phyloP scores from a whole-genome alignment of 306 rosid species.

The Abrus precatorius region DNA sequence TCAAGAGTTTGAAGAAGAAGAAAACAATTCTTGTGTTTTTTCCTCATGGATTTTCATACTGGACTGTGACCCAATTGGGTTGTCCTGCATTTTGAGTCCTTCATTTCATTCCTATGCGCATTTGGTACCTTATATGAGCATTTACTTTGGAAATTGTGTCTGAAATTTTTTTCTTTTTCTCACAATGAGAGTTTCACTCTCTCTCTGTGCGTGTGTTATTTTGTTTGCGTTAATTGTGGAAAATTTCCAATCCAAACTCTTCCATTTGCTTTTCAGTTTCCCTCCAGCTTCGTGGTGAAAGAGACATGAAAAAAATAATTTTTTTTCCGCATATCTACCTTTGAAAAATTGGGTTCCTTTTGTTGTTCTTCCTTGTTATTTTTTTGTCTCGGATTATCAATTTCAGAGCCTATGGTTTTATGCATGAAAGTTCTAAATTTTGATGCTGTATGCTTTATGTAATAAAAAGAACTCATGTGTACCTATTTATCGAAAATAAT shows the following conservation, averaged over 20 bases:
- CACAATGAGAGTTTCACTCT: conserved; percentile 17
- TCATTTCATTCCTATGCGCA: conserved; percentile 18
- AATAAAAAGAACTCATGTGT: neutral
- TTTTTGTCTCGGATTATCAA: conserved; percentile 36
- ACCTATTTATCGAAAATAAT: neutral
- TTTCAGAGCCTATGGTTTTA: conserved; percentile 42
- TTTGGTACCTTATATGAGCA: neutral
- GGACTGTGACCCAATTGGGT: conserved; percentile 19
- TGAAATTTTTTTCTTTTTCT: neutral
- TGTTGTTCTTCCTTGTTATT: neutral
- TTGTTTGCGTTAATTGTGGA: conserved; percentile 7
- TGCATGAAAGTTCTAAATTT: conserved; percentile 32
- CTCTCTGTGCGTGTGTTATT: neutral
- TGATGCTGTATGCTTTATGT: conserved; percentile 16
- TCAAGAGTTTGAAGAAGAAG: conserved; percentile 21
- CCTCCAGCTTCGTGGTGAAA: conserved; percentile 7
- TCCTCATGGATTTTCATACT: conserved; percentile 31
- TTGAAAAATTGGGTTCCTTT: conserved; percentile 22
- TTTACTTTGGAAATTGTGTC: conserved; percentile 3
- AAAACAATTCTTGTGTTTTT: neutral
- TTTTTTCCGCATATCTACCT: neutral
- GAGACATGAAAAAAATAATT: neutral
- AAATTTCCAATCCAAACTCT: conserved; percentile 13
- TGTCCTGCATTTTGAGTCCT: conserved; percentile 14
- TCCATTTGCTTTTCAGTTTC: conserved; percentile 18